phyloP scores from a whole-genome alignment of 2,329 filamentous ascomycete genomes.

The Dendryphion nanum region DNA sequence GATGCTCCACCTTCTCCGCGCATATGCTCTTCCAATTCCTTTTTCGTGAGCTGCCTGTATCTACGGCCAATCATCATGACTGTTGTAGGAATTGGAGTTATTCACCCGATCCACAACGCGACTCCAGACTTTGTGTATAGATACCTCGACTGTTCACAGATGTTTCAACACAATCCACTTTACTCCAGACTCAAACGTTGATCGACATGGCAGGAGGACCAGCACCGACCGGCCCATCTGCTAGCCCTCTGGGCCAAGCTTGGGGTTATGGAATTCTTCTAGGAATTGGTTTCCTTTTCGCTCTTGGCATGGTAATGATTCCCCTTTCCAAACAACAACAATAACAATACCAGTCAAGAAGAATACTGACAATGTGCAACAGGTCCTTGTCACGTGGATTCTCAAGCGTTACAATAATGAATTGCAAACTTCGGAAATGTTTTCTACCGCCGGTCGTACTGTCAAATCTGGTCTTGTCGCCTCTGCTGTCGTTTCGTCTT shows the following conservation, averaged over 20 bases:
- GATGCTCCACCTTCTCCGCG: too few species aligned
- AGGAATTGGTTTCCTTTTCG: conserved; percentile 30
- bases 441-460: not conserved
- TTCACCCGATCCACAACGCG: not conserved
- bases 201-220: conserved; percentile 19
- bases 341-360: too few species aligned
- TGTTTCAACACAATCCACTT: too few species aligned
- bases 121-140: too few species aligned
- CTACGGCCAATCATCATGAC: too few species aligned
- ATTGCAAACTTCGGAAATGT: conserved; percentile 16
- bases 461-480: not conserved
- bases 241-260: conserved; percentile 24
- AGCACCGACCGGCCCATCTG: conserved; percentile 22
- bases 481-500: conserved; percentile 22
- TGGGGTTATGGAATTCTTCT: conserved; percentile 36
- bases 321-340: too few species aligned
- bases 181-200: too few species aligned
- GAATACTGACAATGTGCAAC: not conserved
- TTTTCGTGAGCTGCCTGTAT: too few species aligned
- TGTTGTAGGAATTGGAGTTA: too few species aligned
- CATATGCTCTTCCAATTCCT: too few species aligned
- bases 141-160: not conserved
- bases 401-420: conserved; percentile 32
- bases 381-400: conserved; percentile 29
- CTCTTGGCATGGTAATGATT: conserved; percentile 27